phyloP scores from a whole-genome alignment of 2,329 filamentous ascomycete genomes.

The Pseudohalonectria lignicola region DNA sequence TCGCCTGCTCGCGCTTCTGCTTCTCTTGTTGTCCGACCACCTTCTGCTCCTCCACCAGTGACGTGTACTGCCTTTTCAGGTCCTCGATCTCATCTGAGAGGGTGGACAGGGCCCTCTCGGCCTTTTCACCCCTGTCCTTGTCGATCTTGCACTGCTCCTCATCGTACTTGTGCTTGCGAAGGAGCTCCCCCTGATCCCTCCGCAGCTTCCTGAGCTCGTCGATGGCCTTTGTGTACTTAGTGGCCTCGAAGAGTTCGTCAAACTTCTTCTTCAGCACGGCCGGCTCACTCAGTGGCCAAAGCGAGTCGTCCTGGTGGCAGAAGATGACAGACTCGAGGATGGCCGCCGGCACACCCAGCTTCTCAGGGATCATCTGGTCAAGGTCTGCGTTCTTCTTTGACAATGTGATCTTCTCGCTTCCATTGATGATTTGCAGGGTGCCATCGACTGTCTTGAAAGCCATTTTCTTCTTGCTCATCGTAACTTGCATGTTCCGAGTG shows the following conservation, averaged over 20 bases:
- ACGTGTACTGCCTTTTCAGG: slow-evolving; percentile 35
- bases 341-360: slow-evolving; percentile 80
- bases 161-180: slow-evolving; percentile 61
- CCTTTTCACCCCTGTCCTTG: slow-evolving; percentile 72
- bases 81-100: slow-evolving; percentile 58
- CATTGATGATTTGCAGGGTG: slow-evolving; percentile 61
- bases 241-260: slow-evolving; percentile 93
- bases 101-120: slow-evolving; percentile 51
- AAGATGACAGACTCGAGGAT: slow-evolving; percentile 94
- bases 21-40: slow-evolving; percentile 34
- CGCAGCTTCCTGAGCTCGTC: slow-evolving; percentile 82
- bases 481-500: slow-evolving; percentile 75
- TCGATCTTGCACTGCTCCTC: slow-evolving; percentile 52
- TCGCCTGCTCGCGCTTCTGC: slow-evolving; percentile 61
- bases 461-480: slow-evolving; percentile 68
- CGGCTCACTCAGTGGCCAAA: slow-evolving; percentile 94
- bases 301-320: slow-evolving; percentile 93
- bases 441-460: slow-evolving; percentile 79
- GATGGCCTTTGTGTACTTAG: slow-evolving; percentile 95
- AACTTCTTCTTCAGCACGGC: slow-evolving; percentile 82
- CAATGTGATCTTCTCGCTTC: slow-evolving; percentile 68
- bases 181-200: slow-evolving; percentile 70
- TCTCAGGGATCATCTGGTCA: slow-evolving; percentile 72
- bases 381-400: slow-evolving; percentile 75
- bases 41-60: slow-evolving; percentile 43